Base-by-base conservation (phyloP, 2,329 filamentous ascomycete species). In the Talaromyces sp. region DNA sequence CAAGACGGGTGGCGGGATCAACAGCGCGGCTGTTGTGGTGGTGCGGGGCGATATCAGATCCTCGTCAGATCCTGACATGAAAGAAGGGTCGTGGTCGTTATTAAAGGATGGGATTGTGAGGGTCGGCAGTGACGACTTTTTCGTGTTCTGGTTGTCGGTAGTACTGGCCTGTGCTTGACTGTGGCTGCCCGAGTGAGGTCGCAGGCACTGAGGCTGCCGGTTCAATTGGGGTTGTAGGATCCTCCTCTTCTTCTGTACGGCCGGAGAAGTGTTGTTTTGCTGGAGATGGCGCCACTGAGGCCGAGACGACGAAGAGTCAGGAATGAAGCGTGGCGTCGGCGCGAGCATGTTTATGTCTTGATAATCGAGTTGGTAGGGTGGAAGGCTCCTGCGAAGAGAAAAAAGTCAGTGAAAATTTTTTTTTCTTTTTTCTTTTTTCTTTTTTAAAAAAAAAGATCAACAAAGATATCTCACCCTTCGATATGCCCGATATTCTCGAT, bases 1-100 rank as follows among this genome's bases (percentile, higher is more conserved):
- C 9, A 78, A 68, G 3, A 68, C 67, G 1, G 70, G 67, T 6
- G 69, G 62, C 21, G 71, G 60, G 29, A 49, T 24, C 29, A 63
- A 58, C 31, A 46, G 14, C 4, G n/a, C 1, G 19, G 29, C 43
- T 50, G 49, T 14, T 60, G 69, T 60, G 61, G 69, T 63, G 67
- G 26, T 68, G 53, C 17, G 66, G 17, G 11, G 71, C 67, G 57
- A 72, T 63, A 54, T 64, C 65, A 43, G 38, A 5, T 61, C 56
- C 32, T 53, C 59, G 11, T 58, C 51, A 14, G 41, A 62, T 68
- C 68, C 7, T 67, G 72, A 53, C 66, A 7, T 69, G 68, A 13
- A 69, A 68, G 26, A 65, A 65, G 29, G 63, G 62, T 53, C 66
- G 60, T 59, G 63, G 58, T 11, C 63, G 27, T 41, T 19, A 7